A percentile compares a stretch with the other conserved stretches of the same genome.
Evolutionary conservation across 768 basidiomycete genomes (phyloP).

Genomic region (Rhizopogon salebrosus): DNA sequence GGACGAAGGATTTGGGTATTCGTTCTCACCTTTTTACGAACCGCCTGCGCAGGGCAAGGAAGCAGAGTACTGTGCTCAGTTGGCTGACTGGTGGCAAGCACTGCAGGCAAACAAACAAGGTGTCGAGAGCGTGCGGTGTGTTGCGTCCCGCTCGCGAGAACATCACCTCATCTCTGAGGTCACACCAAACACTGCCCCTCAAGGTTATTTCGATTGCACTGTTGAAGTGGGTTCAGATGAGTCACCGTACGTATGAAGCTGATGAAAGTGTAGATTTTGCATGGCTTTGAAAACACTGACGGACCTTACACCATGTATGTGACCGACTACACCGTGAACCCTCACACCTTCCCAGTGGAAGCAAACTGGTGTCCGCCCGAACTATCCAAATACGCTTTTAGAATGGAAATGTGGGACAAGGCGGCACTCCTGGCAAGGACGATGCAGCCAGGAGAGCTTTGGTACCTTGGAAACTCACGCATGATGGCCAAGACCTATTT

Average conservation of each 20-base stretch:
- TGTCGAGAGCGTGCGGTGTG: conserved; percentile 10
- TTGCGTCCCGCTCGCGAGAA: conserved; percentile 16
- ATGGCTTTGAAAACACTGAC: conserved; percentile 34
- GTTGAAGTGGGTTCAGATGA: conserved; percentile 41
- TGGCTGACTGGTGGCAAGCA: conserved; percentile 50
- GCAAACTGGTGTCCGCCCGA: conserved; percentile 43
- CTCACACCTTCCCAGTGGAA: conserved; percentile 26
- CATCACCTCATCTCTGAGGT: conserved; percentile 51
- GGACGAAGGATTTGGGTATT: conserved; percentile 32
- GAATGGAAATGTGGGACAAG: conserved; percentile 54
- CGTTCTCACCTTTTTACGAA: conserved; percentile 41
- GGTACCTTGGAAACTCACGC: conserved; percentile 47
- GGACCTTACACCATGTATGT: conserved; percentile 47
- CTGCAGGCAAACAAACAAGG: conserved; percentile 19
- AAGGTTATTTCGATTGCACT: conserved; percentile 58
- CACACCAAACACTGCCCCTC: conserved; percentile 36
- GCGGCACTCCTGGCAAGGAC: conserved; percentile 36
- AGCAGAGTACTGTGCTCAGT: conserved; percentile 35
- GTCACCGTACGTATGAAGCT: background rate
- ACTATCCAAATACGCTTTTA: conserved; percentile 42
- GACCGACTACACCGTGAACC: conserved; percentile 59
- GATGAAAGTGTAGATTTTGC: conserved; percentile 38
- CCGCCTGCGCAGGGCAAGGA: conserved; percentile 32
- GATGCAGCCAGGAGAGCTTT: conserved; percentile 48
- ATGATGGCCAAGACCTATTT: conserved; percentile 35